These are phyloP conservation scores for Skeletonema marinoi DNA, from an alignment of 108 stramenopile genomes.

Conservation along the genomic window DNA sequence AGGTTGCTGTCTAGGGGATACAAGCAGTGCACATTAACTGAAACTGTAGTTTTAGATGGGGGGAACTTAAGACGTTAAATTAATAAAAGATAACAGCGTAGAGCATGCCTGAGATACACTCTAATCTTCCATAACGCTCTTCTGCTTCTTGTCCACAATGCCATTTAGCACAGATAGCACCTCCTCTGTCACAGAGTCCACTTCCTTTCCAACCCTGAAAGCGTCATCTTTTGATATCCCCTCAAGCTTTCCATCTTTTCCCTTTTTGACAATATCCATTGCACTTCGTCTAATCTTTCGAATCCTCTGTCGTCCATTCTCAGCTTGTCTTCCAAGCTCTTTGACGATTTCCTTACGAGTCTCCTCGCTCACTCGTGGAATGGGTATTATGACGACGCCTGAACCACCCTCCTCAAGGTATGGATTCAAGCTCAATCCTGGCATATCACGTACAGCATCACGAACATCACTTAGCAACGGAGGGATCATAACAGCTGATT, in stretches of 20 bases:
- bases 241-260: slow-evolving; percentile 80
- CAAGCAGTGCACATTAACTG: background rate
- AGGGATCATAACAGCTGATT: slow-evolving; percentile 85
- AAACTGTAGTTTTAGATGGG: slow-evolving; percentile 8
- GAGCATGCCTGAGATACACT: background rate
- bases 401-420: slow-evolving; percentile 76
- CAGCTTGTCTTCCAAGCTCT: slow-evolving; percentile 67
- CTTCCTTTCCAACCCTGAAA: slow-evolving; percentile 78
- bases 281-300: slow-evolving; percentile 76
- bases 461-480: slow-evolving; percentile 76
- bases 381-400: slow-evolving; percentile 72
- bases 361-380: slow-evolving; percentile 77
- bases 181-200: slow-evolving; percentile 78
- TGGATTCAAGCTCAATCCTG: slow-evolving; percentile 76
- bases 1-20: too few relatives aligned
- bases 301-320: slow-evolving; percentile 65
- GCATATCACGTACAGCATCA: slow-evolving; percentile 69
- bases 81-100: slow-evolving; percentile 8
- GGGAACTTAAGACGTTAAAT: slow-evolving; percentile 18
- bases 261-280: slow-evolving; percentile 78
- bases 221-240: slow-evolving; percentile 89
- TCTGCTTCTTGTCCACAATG: slow-evolving; percentile 73
- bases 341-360: slow-evolving; percentile 76
- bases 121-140: slow-evolving; percentile 75
- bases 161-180: slow-evolving; percentile 59